phyloP scores from a whole-genome alignment of 768 basidiomycete species.

The Podaxis carcinomalis region DNA sequence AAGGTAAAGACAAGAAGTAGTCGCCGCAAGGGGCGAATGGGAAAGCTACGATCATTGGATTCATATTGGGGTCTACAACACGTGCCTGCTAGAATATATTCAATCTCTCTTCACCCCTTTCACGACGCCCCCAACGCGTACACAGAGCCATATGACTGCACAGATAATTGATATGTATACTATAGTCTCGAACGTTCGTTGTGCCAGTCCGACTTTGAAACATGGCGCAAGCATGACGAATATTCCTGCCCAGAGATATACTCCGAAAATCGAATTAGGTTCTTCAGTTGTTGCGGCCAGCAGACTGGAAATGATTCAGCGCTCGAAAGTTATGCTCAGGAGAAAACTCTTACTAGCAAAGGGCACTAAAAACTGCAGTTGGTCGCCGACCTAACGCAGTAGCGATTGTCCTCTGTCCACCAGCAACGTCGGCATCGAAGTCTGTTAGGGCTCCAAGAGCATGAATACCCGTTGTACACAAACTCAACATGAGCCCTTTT shows the following conservation, averaged over 20 bases:
- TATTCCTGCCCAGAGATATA: constrained; percentile 9
- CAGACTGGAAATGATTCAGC: neutral
- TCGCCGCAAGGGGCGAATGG: neutral
- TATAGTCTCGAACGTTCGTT: constrained; percentile 10
- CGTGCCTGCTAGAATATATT: neutral
- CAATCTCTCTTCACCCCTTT: neutral
- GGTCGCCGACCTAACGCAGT: constrained; percentile 10
- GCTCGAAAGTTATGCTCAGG: neutral
- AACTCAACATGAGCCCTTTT: constrained; percentile 11
- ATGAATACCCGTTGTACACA: constrained; percentile 14
- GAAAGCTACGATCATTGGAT: neutral
- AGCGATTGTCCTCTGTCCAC: constrained; percentile 14
- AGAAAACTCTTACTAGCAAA: constrained; percentile 14
- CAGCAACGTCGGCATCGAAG: constrained; percentile 12
- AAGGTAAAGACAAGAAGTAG: neutral
- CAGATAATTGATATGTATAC: constrained; percentile 9
- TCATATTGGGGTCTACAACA: neutral
- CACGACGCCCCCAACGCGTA: neutral
- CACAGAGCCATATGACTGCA: constrained; percentile 5
- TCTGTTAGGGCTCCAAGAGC: constrained; percentile 15
- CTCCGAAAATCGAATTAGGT: constrained; percentile 10
- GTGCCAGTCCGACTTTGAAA: constrained; percentile 5
- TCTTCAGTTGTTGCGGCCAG: constrained; percentile 8
- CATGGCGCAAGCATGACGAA: constrained; percentile 11
- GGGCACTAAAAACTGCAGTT: constrained; percentile 9